Evolutionary conservation across 768 basidiomycete genomes (phyloP), one percentile per base, ranked within the genome.

Genomic region (Cystoderma amianthinum): DNA sequence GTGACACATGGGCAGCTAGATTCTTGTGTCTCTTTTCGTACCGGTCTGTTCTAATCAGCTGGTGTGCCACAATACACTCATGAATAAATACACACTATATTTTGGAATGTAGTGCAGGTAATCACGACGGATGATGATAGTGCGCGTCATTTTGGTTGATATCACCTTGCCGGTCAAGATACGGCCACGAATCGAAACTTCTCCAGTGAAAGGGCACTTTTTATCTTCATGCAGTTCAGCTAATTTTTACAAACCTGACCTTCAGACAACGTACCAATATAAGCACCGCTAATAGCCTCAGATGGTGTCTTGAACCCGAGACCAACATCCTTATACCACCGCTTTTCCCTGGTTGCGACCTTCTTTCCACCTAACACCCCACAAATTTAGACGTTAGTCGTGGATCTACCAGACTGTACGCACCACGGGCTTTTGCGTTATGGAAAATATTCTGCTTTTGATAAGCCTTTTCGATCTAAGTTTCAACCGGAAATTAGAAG

Each of bases 1-100:
- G 96, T 18, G 95, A 98, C 60, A 89, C 81, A 63, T 99, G 96
- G 36, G 80, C 96, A 33, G 95, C 91, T 60, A 99, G 65, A 75
- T 99, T 99, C 76, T 95, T 96, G 76, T 99, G 96, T 58, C 95
- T 73, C 69, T 94, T 94, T 69, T 94, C 95, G 66, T 97, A 98
- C 74, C 95, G 91, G 74, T 93, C 89, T 92, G 52, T 23, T 38
- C 20, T 28, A 33, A 35, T 16, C 17, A 34, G 45, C 42, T 48
- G 32, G 41, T 19, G 42, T 38, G 42, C 17, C 22, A 7, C 12
- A 15, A 32, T 6, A 32, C 34, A 20, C 6, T 10, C 20, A 32
- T 15, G 15, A 4, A 5, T 9, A 36, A 9, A 15, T 19, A 78
- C 88, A 60, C 62, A 92, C 89, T 87, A 79, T 98, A 99, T 77